Base-by-base conservation (phyloP, 371 early-diverging fungal species). In the Cokeromyces recurvatus region DNA sequence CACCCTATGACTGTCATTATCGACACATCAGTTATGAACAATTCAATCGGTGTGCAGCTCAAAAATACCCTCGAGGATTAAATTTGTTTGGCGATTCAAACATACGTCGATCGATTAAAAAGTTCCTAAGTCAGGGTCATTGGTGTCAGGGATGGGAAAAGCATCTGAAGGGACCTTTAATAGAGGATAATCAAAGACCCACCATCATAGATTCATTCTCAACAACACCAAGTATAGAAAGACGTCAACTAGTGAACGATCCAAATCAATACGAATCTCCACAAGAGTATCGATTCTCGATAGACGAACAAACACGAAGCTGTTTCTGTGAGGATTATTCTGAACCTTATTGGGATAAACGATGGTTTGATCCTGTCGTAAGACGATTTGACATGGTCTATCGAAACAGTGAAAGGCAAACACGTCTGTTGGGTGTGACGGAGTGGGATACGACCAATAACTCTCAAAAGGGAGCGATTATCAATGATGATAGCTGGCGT, bases 61-160 rank as follows among this genome's bases (percentile, higher is more conserved):
- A 48, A 4, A 53, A 61, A 29, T 71, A 71, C 32, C 52, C 69
- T 6, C 31, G 38, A 4, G 62, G 64, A 8, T 46, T 77, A 11
- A 67, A 75, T 43, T 53, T 69, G 20, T 79, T 57, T 43, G 79
- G 79, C 15, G 79, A 79, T 45, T 79, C 79, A 1, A 77, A 79
- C 39, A 64, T 50, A n/a, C 69, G 79, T 11, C 62, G 79, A 10
- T 53, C 75, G 4, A 38, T 77, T 21, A 79, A 79, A 45, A 77
- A 71, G 46, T 53, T 79, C 17, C 22, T 70, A 10, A 77, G 74
- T 2, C 57, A 63, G 38, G 79, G 77, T n/a, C 51, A 57, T 29
- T 79, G 79, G 79, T 79, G 79, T 46, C 32, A 49, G 6, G 32
- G 47, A n/a, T 59, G 52, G 54, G 46, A 58, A 0, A 20, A 41